Base-by-base conservation (phyloP, 2,329 filamentous ascomycete species). In the Herpotrichia juniperi region DNA sequence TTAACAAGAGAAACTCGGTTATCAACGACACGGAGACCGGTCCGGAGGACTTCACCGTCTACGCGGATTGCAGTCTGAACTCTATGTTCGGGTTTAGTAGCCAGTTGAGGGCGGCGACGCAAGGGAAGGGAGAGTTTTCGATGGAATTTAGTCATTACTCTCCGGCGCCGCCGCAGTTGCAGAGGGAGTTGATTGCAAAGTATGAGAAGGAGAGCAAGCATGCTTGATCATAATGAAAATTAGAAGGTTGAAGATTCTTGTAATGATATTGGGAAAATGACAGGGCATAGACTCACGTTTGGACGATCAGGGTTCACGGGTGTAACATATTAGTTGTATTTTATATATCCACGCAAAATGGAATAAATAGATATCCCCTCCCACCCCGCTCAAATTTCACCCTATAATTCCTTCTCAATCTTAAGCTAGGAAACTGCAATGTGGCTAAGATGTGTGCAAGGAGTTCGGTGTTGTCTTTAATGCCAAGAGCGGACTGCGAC, bases 131-230 rank as follows among this genome's bases (percentile, higher is more conserved):
- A 67, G 94, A 99, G 79, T 99, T 97, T 72, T 89, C 85, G 67
- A 97, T 99, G 94, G 94, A 99, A 78, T 99, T 99, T 70, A 94
- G 90, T 75, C 94, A 97, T 79, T 99, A 99, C 69, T 87, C 90
- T 46, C 82, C 91, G 46, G 91, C 94, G 53, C 89, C 93, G 43
- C 85, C 86, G 66, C 93, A 97, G 72, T 74, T 97, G 74, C 94
- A 99, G 88, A 89, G 84, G 75, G 87, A 90, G 71, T 75, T 90
- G 44, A 78, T 90, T 35, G 81, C 83, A 21, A 87, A 88, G 74
- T 82, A 88, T 66, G 79, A 87, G 68, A 89, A 89, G 78, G 81
- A 82, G 57, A 83, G 82, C 39, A 87, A 85, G 57, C 83, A 84
- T 68, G 85, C 85, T 31, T 46, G 43, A 32, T 43, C 4, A 16